These are phyloP conservation scores for Eucalyptus regnans DNA, from an alignment of 345 rosid genomes.

Conservation along the genomic window DNA sequence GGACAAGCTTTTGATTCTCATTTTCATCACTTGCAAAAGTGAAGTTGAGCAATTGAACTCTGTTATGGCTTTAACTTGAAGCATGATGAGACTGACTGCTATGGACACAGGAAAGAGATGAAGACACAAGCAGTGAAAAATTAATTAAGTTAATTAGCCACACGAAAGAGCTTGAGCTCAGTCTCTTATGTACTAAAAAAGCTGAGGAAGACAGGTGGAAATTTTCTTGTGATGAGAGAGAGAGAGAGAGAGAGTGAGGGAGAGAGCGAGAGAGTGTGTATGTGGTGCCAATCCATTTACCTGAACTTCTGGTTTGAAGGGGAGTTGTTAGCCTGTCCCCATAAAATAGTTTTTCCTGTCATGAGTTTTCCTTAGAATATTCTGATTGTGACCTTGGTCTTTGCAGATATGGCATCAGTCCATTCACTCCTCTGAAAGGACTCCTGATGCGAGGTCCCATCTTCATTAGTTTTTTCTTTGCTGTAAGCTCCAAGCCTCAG, in stretches of 20 bases:
- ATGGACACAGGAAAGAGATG: neutral
- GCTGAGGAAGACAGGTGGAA: neutral
- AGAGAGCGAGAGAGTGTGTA: neutral
- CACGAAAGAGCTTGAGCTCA: neutral
- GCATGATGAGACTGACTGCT: neutral
- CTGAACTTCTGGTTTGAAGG: neutral
- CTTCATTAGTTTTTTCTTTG: slow-evolving; percentile 57
- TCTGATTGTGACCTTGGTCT: neutral
- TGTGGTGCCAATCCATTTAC: neutral
- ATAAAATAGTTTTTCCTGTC: neutral
- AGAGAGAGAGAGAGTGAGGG: neutral
- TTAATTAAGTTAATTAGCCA: neutral
- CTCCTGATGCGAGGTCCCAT: slow-evolving; percentile 56
- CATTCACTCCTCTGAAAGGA: slow-evolving; percentile 55
- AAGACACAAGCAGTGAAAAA: neutral
- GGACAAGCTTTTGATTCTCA: neutral
- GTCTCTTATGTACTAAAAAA: neutral
- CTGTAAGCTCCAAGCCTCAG: slow-evolving; percentile 18
- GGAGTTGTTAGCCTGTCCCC: neutral
- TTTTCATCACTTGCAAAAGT: neutral
- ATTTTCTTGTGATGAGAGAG: neutral
- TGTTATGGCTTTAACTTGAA: neutral
- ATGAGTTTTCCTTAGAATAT: neutral
- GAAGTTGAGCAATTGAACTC: neutral
- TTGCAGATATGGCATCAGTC: slow-evolving; percentile 50